A percentile compares a stretch with the other conserved stretches of the same genome.
phyloP scores from a whole-genome alignment of 1,284 basidiomycete genomes.

The Mycosarcoma maydis region DNA sequence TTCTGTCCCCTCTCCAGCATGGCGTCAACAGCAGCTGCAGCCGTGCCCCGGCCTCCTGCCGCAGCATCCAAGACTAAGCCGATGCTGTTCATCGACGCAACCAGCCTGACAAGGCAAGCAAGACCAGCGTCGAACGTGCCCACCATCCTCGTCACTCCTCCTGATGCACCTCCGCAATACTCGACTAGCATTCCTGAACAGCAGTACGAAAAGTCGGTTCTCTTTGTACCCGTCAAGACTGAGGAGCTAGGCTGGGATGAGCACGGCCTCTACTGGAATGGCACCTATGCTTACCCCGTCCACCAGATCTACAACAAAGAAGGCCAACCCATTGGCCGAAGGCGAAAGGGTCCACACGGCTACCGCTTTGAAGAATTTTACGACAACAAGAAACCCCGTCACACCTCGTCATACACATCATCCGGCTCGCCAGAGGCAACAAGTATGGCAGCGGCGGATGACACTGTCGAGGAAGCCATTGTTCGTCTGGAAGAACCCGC shows the following conservation, averaged over 20 bases:
- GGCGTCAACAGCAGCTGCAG: constrained; percentile 16
- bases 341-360: constrained; percentile 36
- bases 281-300: constrained; percentile 53
- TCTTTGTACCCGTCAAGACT: constrained; percentile 60
- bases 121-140: constrained; percentile 33
- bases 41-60: not conserved
- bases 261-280: constrained; percentile 59
- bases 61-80: constrained; percentile 10
- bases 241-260: constrained; percentile 62
- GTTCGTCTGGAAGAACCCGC: constrained; percentile 37
- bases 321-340: constrained; percentile 31
- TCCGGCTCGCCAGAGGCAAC: not conserved
- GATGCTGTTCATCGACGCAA: constrained; percentile 10
- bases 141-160: constrained; percentile 50
- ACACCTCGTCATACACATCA: not conserved
- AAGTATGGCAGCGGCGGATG: not conserved
- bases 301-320: constrained; percentile 45
- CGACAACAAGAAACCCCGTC: constrained; percentile 27
- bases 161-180: constrained; percentile 27
- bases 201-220: constrained; percentile 42
- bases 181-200: constrained; percentile 48
- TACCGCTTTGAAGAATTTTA: constrained; percentile 47
- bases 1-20: not conserved
- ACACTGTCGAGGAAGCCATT: constrained; percentile 24
- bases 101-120: constrained; percentile 4